Evolutionary conservation across 148 eudicot genomes (phyloP).

Genomic region (Diospyros lotus): DNA sequence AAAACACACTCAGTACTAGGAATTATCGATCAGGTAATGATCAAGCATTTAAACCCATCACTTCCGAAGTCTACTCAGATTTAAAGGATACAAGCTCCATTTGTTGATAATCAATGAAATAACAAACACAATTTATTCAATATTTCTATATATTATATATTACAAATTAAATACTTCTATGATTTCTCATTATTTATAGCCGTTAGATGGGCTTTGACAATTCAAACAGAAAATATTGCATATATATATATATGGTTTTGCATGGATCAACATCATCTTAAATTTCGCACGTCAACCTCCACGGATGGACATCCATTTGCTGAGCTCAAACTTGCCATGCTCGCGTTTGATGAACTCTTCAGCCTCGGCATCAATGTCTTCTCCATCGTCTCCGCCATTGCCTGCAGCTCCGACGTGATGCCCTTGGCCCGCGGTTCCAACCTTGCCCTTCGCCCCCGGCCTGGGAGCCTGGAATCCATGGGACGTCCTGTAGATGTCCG

Average conservation of each 20-base stretch:
- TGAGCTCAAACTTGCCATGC: conserved; percentile 26
- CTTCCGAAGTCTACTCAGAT: no score
- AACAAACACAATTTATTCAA: no score
- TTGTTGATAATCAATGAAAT: no score
- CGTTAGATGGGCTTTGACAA: no score
- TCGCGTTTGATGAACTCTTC: conserved; percentile 25
- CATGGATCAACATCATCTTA: not conserved
- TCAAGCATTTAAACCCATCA: no score
- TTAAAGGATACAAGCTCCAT: no score
- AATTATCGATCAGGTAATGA: no score
- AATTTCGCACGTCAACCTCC: no score
- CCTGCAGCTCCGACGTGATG: not conserved
- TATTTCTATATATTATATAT: no score
- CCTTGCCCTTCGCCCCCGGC: not conserved
- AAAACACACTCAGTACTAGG: no score
- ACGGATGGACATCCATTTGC: conserved; percentile 18
- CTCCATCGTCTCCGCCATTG: not conserved
- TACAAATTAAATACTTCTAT: no score
- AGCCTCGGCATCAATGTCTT: conserved; percentile 30
- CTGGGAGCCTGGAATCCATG: not conserved
- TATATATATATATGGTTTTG: not conserved
- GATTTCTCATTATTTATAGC: no score
- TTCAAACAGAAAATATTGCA: not conserved
- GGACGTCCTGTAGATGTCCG: not conserved
- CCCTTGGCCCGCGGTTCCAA: not conserved